Evolutionary conservation across 257 asterid species (phyloP), one percentile per base, ranked within the genome.

Genomic region (Datura wrightii): DNA sequence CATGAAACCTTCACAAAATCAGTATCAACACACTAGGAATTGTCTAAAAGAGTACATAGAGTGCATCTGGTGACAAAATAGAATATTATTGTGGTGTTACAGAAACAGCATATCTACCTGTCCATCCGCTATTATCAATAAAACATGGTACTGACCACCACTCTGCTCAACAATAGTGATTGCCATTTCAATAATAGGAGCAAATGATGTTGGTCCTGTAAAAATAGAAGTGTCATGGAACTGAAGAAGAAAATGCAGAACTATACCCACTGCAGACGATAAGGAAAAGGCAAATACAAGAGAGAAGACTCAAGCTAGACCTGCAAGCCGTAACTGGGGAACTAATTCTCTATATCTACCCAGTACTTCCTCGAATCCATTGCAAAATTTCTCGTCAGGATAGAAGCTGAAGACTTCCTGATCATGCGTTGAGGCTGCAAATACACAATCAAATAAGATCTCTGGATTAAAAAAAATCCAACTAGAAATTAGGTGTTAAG

Each of bases 341-440:
- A 94, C 98, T 81, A 96, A 88, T 85, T 94, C 98, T 85, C 97
- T 91, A 80, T 96, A 96, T 85, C 99, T 92, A 10, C 87, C 84
- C 90, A 96, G 82, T 11, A 96, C 98, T 88, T 94, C 98, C 90
- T 96, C 99, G 84, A 96, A 96, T 41, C 99, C 99, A 16, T 96
- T 93, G 84, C 99, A 96, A 85, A 90, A 90, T 83, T 92, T 91
- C 16, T 94, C 98, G 44, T 94, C 97, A 0, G 98, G 93, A 55
- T 86, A 91, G 86, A 96, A 96, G 89, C 95, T 91, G 88, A 94
- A 96, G 85, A 92, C 97, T 86, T 94, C 98, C 90, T 94, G 98
- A 88, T 96, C 99, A 89, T 96, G 99, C n/a, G 99, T 96, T 16
- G 99, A 93, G 79, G 99, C 98, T 96, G 94, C 72, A 86, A 88